A percentile compares a stretch with the other conserved stretches of the same genome.
Conservation (phyloP, 768 basidiomycete species). For the Asterophora parasitica region DNA sequence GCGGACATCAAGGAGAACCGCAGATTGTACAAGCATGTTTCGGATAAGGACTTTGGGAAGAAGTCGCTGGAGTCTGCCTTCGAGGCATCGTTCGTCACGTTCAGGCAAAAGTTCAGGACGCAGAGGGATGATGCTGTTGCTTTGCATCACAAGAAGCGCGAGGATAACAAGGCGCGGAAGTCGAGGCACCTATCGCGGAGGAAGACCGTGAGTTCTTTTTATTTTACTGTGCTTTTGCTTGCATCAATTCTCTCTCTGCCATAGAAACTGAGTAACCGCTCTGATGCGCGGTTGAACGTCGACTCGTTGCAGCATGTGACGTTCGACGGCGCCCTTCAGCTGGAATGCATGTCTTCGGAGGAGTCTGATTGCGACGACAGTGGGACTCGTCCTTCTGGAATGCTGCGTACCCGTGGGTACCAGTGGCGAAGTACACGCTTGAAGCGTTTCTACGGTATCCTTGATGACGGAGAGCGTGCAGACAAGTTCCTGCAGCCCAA, state of each 20-base stretch:
- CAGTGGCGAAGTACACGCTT: constrained; percentile 68
- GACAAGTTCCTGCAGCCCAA: constrained; percentile 47
- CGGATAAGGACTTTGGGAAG: constrained; percentile 61
- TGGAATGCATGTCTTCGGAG: constrained; percentile 80
- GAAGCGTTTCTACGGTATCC: constrained; percentile 50
- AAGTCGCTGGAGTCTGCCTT: constrained; percentile 58
- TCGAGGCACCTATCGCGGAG: constrained; percentile 57
- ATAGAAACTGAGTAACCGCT: constrained; percentile 68
- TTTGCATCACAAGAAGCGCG: constrained; percentile 41
- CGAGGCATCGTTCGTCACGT: constrained; percentile 65
- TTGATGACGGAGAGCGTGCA: constrained; percentile 53
- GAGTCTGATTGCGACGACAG: constrained; percentile 58
- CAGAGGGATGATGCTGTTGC: constrained; percentile 51
- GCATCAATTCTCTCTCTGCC: neutral
- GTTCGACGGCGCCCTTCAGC: constrained; percentile 66
- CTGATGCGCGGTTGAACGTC: constrained; percentile 51
- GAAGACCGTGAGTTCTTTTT: constrained; percentile 52
- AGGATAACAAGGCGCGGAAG: constrained; percentile 58
- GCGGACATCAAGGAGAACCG: constrained; percentile 56
- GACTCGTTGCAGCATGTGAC: constrained; percentile 51
- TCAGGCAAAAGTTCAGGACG: constrained; percentile 61
- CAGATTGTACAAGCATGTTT: constrained; percentile 55
- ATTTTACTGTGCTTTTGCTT: neutral
- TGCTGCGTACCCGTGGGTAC: constrained; percentile 53
- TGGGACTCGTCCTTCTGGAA: constrained; percentile 24